phyloP scores from a whole-genome alignment of 2,329 filamentous ascomycete genomes.

The Rosellinia necatrix region DNA sequence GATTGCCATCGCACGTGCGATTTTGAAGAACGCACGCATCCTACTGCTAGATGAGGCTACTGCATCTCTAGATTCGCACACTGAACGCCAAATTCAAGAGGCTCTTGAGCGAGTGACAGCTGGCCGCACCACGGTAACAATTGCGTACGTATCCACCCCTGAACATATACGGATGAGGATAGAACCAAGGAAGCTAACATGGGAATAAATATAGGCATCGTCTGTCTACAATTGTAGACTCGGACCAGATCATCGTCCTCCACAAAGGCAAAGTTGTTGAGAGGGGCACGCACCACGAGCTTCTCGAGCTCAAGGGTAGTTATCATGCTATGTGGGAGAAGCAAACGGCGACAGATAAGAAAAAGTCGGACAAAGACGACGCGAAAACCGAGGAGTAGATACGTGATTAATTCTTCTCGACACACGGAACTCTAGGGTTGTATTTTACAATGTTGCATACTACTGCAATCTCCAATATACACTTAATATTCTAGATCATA shows the following conservation, averaged over 20 bases:
- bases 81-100: slow-evolving; percentile 62
- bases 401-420: slow-evolving; percentile 6
- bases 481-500: neutral
- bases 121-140: slow-evolving; percentile 58
- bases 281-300: slow-evolving; percentile 53
- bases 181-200: slow-evolving; percentile 6
- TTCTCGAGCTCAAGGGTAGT: slow-evolving; percentile 50
- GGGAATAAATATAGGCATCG: slow-evolving; percentile 49
- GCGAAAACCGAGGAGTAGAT: slow-evolving; percentile 15
- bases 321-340: slow-evolving; percentile 60
- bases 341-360: slow-evolving; percentile 49
- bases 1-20: slow-evolving; percentile 64
- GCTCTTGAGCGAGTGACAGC: slow-evolving; percentile 53
- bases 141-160: slow-evolving; percentile 45
- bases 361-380: slow-evolving; percentile 34
- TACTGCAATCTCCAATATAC: neutral
- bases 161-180: neutral
- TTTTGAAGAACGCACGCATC: slow-evolving; percentile 71
- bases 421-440: too few relatives aligned
- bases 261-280: slow-evolving; percentile 57
- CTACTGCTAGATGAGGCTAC: slow-evolving; percentile 75
- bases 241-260: slow-evolving; percentile 60
- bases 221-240: slow-evolving; percentile 60
- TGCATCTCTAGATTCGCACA: slow-evolving; percentile 68
- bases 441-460: too few relatives aligned